Percentiles rank a stretch among this genome's conserved stretches.
phyloP scores from a whole-genome alignment of 2,329 filamentous ascomycete genomes.

The Penicillium rolfsii region DNA sequence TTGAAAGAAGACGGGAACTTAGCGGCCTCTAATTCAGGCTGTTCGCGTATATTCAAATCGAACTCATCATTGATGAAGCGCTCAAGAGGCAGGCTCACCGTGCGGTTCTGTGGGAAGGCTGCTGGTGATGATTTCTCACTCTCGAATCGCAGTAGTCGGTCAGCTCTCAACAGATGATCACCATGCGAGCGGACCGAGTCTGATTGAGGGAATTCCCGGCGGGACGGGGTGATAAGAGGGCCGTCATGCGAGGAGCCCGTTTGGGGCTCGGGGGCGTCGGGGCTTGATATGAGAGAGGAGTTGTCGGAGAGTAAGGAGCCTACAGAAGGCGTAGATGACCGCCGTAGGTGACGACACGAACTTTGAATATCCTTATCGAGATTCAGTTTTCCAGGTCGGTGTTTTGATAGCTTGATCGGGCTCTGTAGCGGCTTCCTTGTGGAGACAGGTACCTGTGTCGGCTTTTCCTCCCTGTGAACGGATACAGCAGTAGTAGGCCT shows the following conservation, averaged over 20 bases:
- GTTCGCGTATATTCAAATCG: slow-evolving; percentile 33
- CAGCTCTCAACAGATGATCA: slow-evolving; percentile 38
- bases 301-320: slow-evolving; percentile 37
- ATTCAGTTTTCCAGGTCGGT: slow-evolving; percentile 26
- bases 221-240: slow-evolving; percentile 28
- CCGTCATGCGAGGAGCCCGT: slow-evolving; percentile 36
- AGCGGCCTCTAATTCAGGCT: slow-evolving; percentile 19
- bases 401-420: slow-evolving; percentile 39
- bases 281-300: slow-evolving; percentile 38
- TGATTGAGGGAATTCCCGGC: slow-evolving; percentile 22
- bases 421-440: slow-evolving; percentile 37
- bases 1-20: slow-evolving; percentile 15
- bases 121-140: slow-evolving; percentile 30
- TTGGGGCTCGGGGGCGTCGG: slow-evolving; percentile 31
- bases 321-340: slow-evolving; percentile 36
- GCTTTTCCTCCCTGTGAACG: slow-evolving; percentile 5
- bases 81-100: slow-evolving; percentile 44
- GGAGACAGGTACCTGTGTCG: slow-evolving; percentile 13
- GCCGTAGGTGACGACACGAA: slow-evolving; percentile 28
- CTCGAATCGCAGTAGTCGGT: slow-evolving; percentile 36
- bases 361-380: slow-evolving; percentile 25
- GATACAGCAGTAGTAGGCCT: slow-evolving; percentile 8
- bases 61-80: slow-evolving; percentile 46
- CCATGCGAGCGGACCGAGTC: slow-evolving; percentile 25
- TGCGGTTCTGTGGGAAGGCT: slow-evolving; percentile 34